These are phyloP conservation scores for Pseudopyricularia cyperi DNA, from an alignment of 2,329 filamentous ascomycete genomes.

Conservation along the genomic window DNA sequence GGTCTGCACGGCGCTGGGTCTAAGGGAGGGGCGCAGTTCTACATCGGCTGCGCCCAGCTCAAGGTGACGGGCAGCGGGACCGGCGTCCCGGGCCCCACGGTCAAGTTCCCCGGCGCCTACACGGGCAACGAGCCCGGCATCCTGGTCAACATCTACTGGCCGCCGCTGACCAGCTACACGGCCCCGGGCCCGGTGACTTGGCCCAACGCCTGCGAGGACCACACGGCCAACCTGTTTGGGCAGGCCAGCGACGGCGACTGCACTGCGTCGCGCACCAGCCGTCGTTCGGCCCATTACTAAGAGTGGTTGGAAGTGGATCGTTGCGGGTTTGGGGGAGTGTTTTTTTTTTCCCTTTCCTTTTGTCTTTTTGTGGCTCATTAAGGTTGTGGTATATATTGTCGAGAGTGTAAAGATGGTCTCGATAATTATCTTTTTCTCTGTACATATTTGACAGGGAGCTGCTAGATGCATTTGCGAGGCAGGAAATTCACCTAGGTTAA, in stretches of 20 bases:
- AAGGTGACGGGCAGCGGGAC: background rate
- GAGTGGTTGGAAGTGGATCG: background rate
- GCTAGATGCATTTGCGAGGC: too few species aligned
- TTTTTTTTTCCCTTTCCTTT: too few species aligned
- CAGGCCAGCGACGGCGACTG: slow-evolving; percentile 21
- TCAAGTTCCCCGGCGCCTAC: slow-evolving; percentile 2
- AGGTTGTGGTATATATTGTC: too few species aligned
- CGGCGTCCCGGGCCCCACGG: background rate
- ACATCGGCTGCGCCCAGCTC: slow-evolving; percentile 7
- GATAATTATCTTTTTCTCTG: too few species aligned
- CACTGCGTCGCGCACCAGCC: slow-evolving; percentile 9
- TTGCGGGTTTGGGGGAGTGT: too few species aligned
- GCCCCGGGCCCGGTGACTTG: slow-evolving; percentile 19
- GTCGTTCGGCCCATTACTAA: background rate
- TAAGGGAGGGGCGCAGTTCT: slow-evolving; percentile 6
- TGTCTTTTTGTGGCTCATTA: too few species aligned
- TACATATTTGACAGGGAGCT: too few species aligned
- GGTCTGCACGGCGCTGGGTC: slow-evolving; percentile 5
- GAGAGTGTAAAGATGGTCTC: too few species aligned
- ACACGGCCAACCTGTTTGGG: slow-evolving; percentile 21
- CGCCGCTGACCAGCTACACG: slow-evolving; percentile 17
- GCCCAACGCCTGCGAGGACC: slow-evolving; percentile 21
- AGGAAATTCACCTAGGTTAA: too few species aligned
- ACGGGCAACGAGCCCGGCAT: slow-evolving; percentile 10
- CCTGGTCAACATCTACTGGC: slow-evolving; percentile 22